These are phyloP conservation scores for Penicillium pulvis DNA, from an alignment of 495 filamentous ascomycete species.

Conservation along the genomic window DNA sequence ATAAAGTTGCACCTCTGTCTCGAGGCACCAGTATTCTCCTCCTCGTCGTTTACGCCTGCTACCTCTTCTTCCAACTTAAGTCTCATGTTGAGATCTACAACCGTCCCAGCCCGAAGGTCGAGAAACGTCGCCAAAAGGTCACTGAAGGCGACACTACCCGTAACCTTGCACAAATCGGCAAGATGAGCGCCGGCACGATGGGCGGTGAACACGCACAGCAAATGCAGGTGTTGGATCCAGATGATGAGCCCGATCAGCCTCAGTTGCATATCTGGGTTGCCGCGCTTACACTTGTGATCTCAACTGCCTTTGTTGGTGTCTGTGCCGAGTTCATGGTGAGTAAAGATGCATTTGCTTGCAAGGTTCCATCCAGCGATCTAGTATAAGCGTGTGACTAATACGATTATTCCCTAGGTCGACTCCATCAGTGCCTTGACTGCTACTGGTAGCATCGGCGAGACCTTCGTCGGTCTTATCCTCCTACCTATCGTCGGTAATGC, in stretches of 20 bases:
- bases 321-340: conserved; percentile 86
- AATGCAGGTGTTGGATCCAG: conserved; percentile 45
- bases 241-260: conserved; percentile 70
- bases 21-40: conserved; percentile 70
- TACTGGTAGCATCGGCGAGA: conserved; percentile 58
- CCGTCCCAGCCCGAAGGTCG: conserved; percentile 67
- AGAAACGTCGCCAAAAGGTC: conserved; percentile 52
- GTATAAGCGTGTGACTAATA: neutral
- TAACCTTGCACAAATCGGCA: conserved; percentile 62
- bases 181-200: conserved; percentile 43
- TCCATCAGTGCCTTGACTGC: conserved; percentile 72
- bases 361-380: neutral
- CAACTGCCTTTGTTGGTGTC: conserved; percentile 79
- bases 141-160: conserved; percentile 61
- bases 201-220: conserved; percentile 47
- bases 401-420: conserved; percentile 43
- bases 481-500: conserved; percentile 90
- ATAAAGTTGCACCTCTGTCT: conserved; percentile 33
- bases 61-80: conserved; percentile 81
- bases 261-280: conserved; percentile 71
- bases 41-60: conserved; percentile 73
- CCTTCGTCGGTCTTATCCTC: conserved; percentile 83
- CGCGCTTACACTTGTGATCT: conserved; percentile 64
- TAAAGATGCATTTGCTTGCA: neutral
- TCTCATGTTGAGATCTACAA: conserved; percentile 77